Evolutionary conservation across 1,139 yeast species (phyloP).

Genomic region (Debaryomyces singareniensis): DNA sequence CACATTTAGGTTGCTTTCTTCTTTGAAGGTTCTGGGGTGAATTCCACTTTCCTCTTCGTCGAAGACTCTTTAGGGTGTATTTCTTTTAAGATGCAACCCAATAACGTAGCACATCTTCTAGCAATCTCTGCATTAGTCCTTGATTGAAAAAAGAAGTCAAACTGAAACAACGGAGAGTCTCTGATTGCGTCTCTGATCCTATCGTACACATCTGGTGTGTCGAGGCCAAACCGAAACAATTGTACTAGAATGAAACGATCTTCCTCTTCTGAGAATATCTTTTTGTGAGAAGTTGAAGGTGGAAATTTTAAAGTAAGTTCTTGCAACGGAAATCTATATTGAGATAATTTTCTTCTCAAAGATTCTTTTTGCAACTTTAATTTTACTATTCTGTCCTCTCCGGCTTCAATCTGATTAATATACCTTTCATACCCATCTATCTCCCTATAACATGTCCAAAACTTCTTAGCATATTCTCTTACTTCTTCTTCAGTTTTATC

Average conservation of each 20-base stretch:
- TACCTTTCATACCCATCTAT: conserved; percentile 72
- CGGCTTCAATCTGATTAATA: conserved; percentile 62
- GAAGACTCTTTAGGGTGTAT: conserved; percentile 18
- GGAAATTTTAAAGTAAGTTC: conserved; percentile 58
- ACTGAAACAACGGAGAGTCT: conserved; percentile 55
- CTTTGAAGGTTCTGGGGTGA: conserved; percentile 9
- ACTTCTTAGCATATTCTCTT: conserved; percentile 55
- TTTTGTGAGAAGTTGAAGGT: conserved; percentile 48
- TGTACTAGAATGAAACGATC: conserved; percentile 65
- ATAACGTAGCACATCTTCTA: conserved; percentile 61
- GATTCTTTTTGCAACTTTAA: conserved; percentile 60
- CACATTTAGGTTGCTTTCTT: conserved; percentile 7
- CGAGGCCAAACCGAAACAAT: conserved; percentile 60
- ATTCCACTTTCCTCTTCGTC: conserved; percentile 13
- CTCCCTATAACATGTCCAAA: conserved; percentile 59
- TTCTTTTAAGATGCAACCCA: conserved; percentile 62
- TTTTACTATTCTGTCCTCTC: conserved; percentile 63
- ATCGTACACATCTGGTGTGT: conserved; percentile 59
- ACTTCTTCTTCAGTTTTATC: conserved; percentile 66
- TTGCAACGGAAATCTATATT: conserved; percentile 58
- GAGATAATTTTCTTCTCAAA: conserved; percentile 54
- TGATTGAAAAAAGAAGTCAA: conserved; percentile 68
- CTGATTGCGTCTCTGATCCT: conserved; percentile 55
- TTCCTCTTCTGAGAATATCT: conserved; percentile 66
- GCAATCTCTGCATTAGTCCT: conserved; percentile 59